Evolutionary conservation across 1,284 basidiomycete species (phyloP).

Genomic region (Fomitopsis schrenkii): DNA sequence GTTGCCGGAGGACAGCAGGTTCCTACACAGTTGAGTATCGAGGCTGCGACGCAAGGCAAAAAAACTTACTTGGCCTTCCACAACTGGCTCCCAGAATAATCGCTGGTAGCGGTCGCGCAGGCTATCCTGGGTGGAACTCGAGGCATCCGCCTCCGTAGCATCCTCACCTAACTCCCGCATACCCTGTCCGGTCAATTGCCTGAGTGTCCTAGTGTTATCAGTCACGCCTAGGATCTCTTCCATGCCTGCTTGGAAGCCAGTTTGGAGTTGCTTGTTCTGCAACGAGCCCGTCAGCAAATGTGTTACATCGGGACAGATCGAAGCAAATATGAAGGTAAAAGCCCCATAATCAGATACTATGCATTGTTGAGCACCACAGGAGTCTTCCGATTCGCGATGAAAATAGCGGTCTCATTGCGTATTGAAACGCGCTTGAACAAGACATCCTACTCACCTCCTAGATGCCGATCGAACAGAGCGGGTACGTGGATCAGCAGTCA

Average conservation of each 20-base stretch:
- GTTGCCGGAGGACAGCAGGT: conserved; percentile 47
- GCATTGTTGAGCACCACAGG: conserved; percentile 56
- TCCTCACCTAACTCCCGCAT: conserved; percentile 30
- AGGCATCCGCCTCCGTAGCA: conserved; percentile 51
- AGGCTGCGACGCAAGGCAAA: neutral
- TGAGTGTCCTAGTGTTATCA: conserved; percentile 11
- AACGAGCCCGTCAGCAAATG: conserved; percentile 10
- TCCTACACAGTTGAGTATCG: conserved; percentile 35
- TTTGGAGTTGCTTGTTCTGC: conserved; percentile 57
- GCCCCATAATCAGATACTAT: conserved; percentile 46
- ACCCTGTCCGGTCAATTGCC: conserved; percentile 1
- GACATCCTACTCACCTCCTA: conserved; percentile 26
- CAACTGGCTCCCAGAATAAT: conserved; percentile 70
- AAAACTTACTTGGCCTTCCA: conserved; percentile 54
- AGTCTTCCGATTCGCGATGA: conserved; percentile 66
- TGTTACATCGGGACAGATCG: neutral
- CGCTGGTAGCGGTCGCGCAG: conserved; percentile 65
- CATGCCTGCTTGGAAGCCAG: conserved; percentile 68
- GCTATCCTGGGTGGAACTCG: conserved; percentile 37
- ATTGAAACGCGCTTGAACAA: neutral
- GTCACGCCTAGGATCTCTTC: conserved; percentile 55
- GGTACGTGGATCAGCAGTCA: neutral
- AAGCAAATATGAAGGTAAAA: conserved; percentile 62
- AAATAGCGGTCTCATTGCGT: conserved; percentile 44
- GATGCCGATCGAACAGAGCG: conserved; percentile 7